Evolutionary conservation across 345 rosid genomes (phyloP).

Genomic region (Gossypium turneri): DNA sequence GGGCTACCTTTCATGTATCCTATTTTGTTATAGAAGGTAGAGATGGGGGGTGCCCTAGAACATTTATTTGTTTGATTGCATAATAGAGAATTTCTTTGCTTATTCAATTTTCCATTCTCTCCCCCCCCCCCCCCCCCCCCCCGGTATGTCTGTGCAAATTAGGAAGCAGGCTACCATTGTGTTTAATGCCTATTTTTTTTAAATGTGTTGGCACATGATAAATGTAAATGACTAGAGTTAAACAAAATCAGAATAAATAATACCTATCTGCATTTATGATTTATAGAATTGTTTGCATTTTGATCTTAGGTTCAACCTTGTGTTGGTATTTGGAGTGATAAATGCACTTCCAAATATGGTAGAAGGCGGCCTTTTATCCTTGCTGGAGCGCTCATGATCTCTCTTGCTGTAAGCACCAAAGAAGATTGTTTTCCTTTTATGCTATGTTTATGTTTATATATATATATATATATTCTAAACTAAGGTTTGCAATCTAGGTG

Average conservation of each 20-base stretch:
- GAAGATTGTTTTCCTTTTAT: background rate
- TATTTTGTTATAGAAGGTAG: background rate
- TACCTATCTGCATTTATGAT: background rate
- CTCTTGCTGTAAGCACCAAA: conserved; percentile 63
- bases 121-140: background rate
- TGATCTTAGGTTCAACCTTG: conserved; percentile 87
- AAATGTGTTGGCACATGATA: background rate
- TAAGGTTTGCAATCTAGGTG: conserved; percentile 76
- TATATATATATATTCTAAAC: conserved; percentile 38
- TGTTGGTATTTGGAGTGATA: conserved; percentile 99
- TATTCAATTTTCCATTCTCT: background rate
- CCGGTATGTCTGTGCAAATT: background rate
- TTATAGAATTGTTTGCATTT: conserved; percentile 5
- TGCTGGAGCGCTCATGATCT: conserved; percentile 83
- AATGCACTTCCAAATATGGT: conserved; percentile 85
- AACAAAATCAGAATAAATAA: background rate
- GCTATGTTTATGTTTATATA: conserved; percentile 10
- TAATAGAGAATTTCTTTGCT: background rate
- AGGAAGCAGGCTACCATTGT: background rate
- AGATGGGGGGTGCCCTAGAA: background rate
- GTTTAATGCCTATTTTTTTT: background rate
- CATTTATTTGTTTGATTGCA: background rate
- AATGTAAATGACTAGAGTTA: background rate
- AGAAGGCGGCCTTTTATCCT: conserved; percentile 93
- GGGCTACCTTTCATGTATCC: background rate